Evolutionary conservation across 1,139 yeast species (phyloP), one percentile per base, ranked within the genome.

Genomic region (Nakaseomyces kungkrabaensis): DNA sequence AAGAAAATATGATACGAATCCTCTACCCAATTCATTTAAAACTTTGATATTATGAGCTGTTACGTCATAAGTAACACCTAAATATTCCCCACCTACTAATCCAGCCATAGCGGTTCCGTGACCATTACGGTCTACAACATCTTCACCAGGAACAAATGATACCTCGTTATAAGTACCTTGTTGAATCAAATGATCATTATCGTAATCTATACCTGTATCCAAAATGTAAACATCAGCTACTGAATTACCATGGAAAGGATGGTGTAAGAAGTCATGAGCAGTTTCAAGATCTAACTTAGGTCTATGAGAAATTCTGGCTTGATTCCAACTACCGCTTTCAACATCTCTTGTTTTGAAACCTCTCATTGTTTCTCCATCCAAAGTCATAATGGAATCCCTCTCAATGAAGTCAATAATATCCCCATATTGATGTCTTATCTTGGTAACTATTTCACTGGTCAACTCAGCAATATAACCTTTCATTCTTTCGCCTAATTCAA

Each of bases 281-380:
- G 29, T 38, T 11, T 7, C 17, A 49, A 88, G 75, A 55, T 85
- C 85, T 64, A 88, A 75, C 33, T 82, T 76, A 55, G 85, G 79
- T 68, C 96, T 85, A 74, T 89, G 96, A 48, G 96, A 87, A 54
- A 90, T 79, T 73, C 98, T 83, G 46, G 97, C 94, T 60, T 89
- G 77, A 61, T 96, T 97, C 97, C 97, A 89, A 52, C 96, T 96
- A 45, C 96, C 92, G 58, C 88, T 88, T 62, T 81, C 92, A 53
- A 78, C 24, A 17, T 8, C 40, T 8, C 13, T 37, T 7, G 25
- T 22, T 6, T 13, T 8, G 11, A 37, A 8, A 5, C n/a, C n/a
- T 17, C 3, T 17, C 25, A 8, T 71, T 49, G 74, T 74, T 57
- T 81, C 78, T 60, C 82, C 85, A 52, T 73, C 70, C 48, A 90